Percentiles rank a stretch among this genome's conserved stretches.
phyloP scores from a whole-genome alignment of 768 basidiomycete genomes.

The Boletus eberwhitei region DNA sequence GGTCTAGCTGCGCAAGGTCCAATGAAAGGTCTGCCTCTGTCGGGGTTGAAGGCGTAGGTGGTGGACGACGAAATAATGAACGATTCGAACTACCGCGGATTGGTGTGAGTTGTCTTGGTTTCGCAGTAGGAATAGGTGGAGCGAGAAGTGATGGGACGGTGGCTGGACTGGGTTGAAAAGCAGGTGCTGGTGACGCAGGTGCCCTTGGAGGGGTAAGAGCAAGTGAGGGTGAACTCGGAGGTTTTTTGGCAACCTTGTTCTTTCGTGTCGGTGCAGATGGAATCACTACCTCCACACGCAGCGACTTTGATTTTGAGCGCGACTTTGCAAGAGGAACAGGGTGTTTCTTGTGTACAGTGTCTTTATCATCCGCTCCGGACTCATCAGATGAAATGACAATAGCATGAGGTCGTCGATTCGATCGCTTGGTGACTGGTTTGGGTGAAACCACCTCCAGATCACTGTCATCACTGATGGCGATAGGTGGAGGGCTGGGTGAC shows the following conservation, averaged over 20 bases:
- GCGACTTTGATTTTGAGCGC: slow-evolving; percentile 14
- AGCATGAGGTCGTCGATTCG: slow-evolving; percentile 13
- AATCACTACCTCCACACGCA: slow-evolving; percentile 41
- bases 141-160: slow-evolving; percentile 3
- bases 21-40: slow-evolving; percentile 45
- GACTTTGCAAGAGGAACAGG: slow-evolving; percentile 8
- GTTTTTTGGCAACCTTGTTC: slow-evolving; percentile 13
- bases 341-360: slow-evolving; percentile 1
- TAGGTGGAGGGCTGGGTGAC: slow-evolving; percentile 6
- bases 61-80: slow-evolving; percentile 33
- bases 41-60: slow-evolving; percentile 56
- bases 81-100: slow-evolving; percentile 47
- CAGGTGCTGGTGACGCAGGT: not conserved
- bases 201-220: slow-evolving; percentile 4
- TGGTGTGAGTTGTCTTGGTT: slow-evolving; percentile 65
- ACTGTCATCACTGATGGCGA: slow-evolving; percentile 29
- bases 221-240: slow-evolving; percentile 4
- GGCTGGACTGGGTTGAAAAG: not conserved
- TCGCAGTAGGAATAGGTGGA: slow-evolving; percentile 27
- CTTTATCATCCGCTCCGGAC: slow-evolving; percentile 36
- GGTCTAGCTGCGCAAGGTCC: slow-evolving; percentile 38
- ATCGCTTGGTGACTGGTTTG: slow-evolving; percentile 9
- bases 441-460: slow-evolving; percentile 27
- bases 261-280: slow-evolving; percentile 32
- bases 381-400: slow-evolving; percentile 47